Conservation (phyloP, 2,329 filamentous ascomycete genomes). For the Lizonia empirigonia region DNA sequence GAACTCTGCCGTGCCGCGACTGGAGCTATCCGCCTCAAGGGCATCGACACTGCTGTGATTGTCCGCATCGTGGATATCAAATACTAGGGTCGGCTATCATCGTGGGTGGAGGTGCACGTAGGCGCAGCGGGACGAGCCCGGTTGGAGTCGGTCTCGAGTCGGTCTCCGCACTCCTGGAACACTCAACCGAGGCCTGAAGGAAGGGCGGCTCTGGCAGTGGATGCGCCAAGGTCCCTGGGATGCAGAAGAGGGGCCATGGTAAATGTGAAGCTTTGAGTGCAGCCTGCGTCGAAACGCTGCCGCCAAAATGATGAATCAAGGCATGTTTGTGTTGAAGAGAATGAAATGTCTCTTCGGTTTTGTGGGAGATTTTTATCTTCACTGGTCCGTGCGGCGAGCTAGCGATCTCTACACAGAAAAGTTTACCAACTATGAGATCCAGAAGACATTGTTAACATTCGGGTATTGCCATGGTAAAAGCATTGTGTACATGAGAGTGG, state of each 20-base stretch:
- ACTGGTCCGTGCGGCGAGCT: slow-evolving; percentile 2
- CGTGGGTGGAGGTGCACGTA: slow-evolving; percentile 20
- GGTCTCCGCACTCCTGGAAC: slow-evolving; percentile 39
- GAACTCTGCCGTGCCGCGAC: slow-evolving; percentile 26
- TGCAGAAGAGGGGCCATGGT: not conserved
- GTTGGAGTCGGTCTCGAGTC: slow-evolving; percentile 35
- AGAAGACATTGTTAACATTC: too few species aligned
- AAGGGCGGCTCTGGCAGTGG: slow-evolving; percentile 7
- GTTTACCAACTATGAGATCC: too few species aligned
- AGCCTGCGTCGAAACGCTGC: slow-evolving; percentile 11
- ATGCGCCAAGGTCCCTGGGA: not conserved
- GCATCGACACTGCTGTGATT: slow-evolving; percentile 35
- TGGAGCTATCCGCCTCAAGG: slow-evolving; percentile 32
- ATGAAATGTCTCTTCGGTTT: not conserved
- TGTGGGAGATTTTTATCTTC: slow-evolving; percentile 5
- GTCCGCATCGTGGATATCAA: slow-evolving; percentile 36
- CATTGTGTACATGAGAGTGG: too few species aligned
- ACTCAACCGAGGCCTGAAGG: slow-evolving; percentile 39
- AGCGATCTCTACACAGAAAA: slow-evolving; percentile 3
- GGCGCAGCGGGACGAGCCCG: too few species aligned
- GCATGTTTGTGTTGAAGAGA: slow-evolving; percentile 8
- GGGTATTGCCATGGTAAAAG: too few species aligned
- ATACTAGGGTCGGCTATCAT: slow-evolving; percentile 20
- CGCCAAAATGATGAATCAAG: slow-evolving; percentile 3
- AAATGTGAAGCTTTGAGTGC: not conserved